These are phyloP conservation scores for Hordeum vulgare DNA, from an alignment of 176 grass and related monocot species.

Conservation along the genomic window MorexV3_pseudomolecules_assembly NC_058520.1:529946666-529947165, in stretches of 20 bases:
- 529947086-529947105: not conserved
- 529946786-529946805: constrained; percentile 38
- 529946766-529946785: constrained; percentile 70
- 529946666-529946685: constrained; percentile 76
- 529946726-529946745: constrained; percentile 38
- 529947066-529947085: not conserved
- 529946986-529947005: not conserved
- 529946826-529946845: constrained; percentile 39
- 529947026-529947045: not conserved
- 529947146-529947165: not conserved
- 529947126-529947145: not conserved
- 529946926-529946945: constrained; percentile 8
- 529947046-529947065: not conserved
- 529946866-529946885: not conserved
- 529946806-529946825: constrained; percentile 40
- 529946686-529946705: constrained; percentile 72
- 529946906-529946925: not conserved
- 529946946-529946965: not conserved
- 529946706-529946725: constrained; percentile 60
- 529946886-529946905: not conserved
- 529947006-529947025: not conserved
- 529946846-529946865: constrained; percentile 25
- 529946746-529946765: constrained; percentile 30
- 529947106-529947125: not conserved
- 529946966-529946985: not conserved